Conservation (phyloP, 768 basidiomycete species). For the Boletellus sp. region DNA sequence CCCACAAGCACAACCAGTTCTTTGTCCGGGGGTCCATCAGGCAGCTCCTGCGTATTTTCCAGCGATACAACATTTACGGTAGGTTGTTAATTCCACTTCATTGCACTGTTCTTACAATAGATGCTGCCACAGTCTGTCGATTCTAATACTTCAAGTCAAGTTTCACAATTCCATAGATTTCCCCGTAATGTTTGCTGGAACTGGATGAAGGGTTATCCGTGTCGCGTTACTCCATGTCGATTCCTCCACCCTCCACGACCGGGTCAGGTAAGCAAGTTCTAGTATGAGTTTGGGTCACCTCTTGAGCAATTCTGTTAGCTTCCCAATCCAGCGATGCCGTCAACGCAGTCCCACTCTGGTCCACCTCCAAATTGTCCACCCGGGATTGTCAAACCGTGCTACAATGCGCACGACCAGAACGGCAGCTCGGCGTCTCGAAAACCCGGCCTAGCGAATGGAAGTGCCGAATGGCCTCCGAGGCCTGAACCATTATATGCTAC, state of each 20-base stretch:
- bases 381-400: not conserved
- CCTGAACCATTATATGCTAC: conserved; percentile 25
- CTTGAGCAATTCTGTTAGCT: conserved; percentile 1
- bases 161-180: not conserved
- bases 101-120: not conserved
- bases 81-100: not conserved
- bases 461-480: conserved; percentile 3
- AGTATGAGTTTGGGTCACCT: not conserved
- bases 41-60: conserved; percentile 4
- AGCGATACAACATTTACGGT: conserved; percentile 23
- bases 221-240: not conserved
- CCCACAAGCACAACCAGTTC: conserved; percentile 10
- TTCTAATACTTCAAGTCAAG: conserved; percentile 7
- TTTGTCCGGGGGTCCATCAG: conserved; percentile 18
- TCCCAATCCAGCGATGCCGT: not conserved
- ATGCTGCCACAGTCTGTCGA: conserved; percentile 15
- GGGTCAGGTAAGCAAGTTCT: conserved; percentile 6
- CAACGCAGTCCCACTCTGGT: not conserved
- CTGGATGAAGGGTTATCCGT: not conserved
- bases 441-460: not conserved
- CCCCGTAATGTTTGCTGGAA: not conserved
- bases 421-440: not conserved
- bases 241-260: conserved; percentile 9
- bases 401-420: not conserved
- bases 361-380: not conserved